Evolutionary conservation across 2,329 filamentous ascomycete genomes (phyloP), one percentile per base, ranked within the genome.

Genomic region (Bertia moriformis): DNA sequence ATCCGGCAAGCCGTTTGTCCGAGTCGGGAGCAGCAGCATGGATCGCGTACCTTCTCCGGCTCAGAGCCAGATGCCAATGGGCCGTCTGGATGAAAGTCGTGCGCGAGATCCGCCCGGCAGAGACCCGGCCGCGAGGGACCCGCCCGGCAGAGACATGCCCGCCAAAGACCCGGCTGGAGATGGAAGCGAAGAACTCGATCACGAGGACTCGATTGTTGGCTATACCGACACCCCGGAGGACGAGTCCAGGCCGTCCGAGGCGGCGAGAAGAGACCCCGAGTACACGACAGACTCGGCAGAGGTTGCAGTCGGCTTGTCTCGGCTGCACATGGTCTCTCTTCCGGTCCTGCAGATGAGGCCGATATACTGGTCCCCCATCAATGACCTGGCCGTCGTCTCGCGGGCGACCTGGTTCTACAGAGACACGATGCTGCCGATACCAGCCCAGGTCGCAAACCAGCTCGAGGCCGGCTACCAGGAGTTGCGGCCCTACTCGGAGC

Each of bases 331-430:
- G 50, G 89, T 96, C 1, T 78, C 83, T 42, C 67, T 96, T 48
- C 87, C 89, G 17, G 72, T 72, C 39, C 61, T 93, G 22, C 70
- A 84, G 51, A 93, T 98, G 87, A 85, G 88, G 56, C 91, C 91
- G 0, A 95, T 96, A 43, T 98, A 98, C 55, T 98, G 91, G 91
- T 88, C 82, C 14, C 89, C 91, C 4, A 71, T 96, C 20, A 87
- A 93, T 49, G 91, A 96, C 51, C 73, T 93, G 20, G 81, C 85
- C 4, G 67, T 78, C 24, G 87, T 96, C 2, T 69, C 82, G 41
- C 71, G 91, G 46, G 87, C 83, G 1, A 96, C 89, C 1, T 98
- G 91, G 91, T 98, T 98, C 55, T 96, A 96, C 58, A 67, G 69
- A 44, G 88, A 95, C 52, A 89, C 83, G 1, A 94, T 96, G 87